Conservation (phyloP, 768 basidiomycete genomes). For the Psilocybe cyanescens region DNA sequence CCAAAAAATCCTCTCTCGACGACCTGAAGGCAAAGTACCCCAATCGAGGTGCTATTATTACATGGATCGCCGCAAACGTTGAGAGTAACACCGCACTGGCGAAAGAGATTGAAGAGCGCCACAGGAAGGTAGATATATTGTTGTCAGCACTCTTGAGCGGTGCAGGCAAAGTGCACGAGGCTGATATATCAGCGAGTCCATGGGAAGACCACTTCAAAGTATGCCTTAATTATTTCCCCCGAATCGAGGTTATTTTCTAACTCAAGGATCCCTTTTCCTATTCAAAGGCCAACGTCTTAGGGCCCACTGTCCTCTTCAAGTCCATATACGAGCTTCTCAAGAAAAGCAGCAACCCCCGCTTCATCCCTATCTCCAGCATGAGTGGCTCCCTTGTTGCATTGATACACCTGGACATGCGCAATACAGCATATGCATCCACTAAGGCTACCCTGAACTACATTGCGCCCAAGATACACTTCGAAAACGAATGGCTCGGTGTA, state of each 20-base stretch:
- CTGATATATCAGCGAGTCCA: too few species aligned
- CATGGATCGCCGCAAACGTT: background rate
- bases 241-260: too few species aligned
- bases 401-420: background rate
- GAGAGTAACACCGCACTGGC: background rate
- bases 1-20: background rate
- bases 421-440: background rate
- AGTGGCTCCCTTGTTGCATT: background rate
- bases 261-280: too few species aligned
- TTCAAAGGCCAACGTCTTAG: background rate
- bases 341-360: background rate
- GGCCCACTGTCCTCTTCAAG: conserved; percentile 6
- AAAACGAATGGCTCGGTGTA: conserved; percentile 11
- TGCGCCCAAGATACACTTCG: conserved; percentile 8
- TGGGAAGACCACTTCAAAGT: too few species aligned
- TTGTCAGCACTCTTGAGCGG: background rate
- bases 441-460: conserved; percentile 10
- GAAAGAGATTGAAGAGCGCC: background rate
- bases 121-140: background rate
- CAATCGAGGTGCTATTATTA: background rate
- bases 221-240: too few species aligned
- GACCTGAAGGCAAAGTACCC: background rate
- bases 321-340: conserved; percentile 2
- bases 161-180: background rate
- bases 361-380: conserved; percentile 1